Base-by-base conservation (phyloP, 192 early-diverging fungal genomes). In the Coemansia sp. region DNA sequence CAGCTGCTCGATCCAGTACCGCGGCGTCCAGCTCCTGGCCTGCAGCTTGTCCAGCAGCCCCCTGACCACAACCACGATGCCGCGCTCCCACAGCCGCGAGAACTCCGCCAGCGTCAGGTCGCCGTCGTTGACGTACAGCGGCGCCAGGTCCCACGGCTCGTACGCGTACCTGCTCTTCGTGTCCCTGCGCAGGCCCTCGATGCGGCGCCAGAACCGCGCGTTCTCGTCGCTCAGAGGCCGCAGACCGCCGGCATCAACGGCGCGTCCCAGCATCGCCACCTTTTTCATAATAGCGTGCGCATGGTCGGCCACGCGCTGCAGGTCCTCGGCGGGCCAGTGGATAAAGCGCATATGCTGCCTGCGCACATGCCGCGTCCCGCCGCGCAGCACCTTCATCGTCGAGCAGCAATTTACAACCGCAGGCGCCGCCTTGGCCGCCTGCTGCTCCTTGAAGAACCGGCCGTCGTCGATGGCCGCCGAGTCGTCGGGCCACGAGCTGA, bases 101-200 rank as follows among this genome's bases (percentile, higher is more conserved):
- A 80, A 80, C 49, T 80, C 72, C 6, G 27, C 35, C 18, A 59
- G 42, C 18, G 57, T 32, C 42, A 80, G 58, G 52, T 74, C 72
- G 23, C 50, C 72, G 0, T 55, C 23, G 0, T 56, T 29, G 6
- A 80, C 72, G 28, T 68, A 71, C 11, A 68, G 22, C 0, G 60
- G 57, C 0, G 77, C 64, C 22, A 62, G 25, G 58, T 80, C 77
- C 77, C 77, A 80, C 4, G 30, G 27, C 7, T 28, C 49, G 23
- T 61, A 58, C 57, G 77, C 78, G 9, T 72, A 66, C n/a, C 29
- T 25, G 1, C 76, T 70, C 6, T 60, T 54, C n/a, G 35, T 25
- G 1, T 74, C 70, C 6, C 62, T 54, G 71, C 83, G 75, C 8
- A 77, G 55, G 9, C 16, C 27, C 19, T 0, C 34, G n/a, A 69